Base-by-base conservation (phyloP, 805 yeast species). In the Cephaloascus fragrans region DNA sequence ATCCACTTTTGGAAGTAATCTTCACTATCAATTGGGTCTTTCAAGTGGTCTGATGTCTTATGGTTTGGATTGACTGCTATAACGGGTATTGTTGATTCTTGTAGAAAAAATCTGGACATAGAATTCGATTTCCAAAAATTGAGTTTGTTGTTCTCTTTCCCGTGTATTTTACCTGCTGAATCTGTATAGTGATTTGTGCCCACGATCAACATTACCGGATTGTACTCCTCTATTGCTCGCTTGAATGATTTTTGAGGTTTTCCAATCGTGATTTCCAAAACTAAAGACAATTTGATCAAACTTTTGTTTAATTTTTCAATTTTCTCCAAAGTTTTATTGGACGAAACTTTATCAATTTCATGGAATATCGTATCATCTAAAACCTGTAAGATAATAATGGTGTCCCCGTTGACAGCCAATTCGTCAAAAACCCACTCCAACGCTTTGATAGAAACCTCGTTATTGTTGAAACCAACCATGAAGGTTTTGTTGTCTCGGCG, bases 391-490 rank as follows among this genome's bases (percentile, higher is more conserved):
- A 66, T 56, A 10, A 67, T 53, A 12, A 67, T 50, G 14, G 72
- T 64, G 45, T 67, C 72, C 12, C 72, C 72, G 50, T 62, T 51
- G 19, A 64, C 52, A 10, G 63, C 55, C 62, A 67, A 56, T 45
- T 67, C 69, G 42, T 64, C 69, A 46, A 67, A 61, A 23, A 65
- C 50, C 72, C 72, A 67, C 39, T 62, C 64, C 18, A 65, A 59
- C 3, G 72, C 71, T 39, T 52, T 55, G 31, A 59, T 43, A 9
- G 68, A 61, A 44, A 62, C 69, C 12, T 44, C 35, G 42, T 63
- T 69, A 35, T 55, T 48, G 46, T 61, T 62, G 49, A 52, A 67
- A 3, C 71, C 72, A 3, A 62, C 50, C 34, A 67, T 53, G 37
- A 53, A 61, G 14, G 69, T 62, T 45, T 66, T 67, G 50, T 67